Conservation (phyloP, 2,329 filamentous ascomycete genomes). For the Verticillium dahliae region DNA sequence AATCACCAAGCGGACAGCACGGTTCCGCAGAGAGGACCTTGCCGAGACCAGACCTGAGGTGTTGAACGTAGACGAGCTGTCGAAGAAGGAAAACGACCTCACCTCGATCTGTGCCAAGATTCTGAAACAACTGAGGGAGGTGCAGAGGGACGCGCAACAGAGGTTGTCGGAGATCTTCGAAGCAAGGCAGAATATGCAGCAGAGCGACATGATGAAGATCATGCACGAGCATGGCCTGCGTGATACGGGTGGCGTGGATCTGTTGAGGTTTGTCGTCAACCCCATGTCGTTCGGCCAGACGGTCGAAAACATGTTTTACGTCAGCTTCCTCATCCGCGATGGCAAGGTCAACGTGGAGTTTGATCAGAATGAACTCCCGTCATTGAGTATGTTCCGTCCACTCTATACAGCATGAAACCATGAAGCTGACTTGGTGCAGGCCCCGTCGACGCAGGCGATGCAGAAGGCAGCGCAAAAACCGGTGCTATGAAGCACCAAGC, state of each 20-base stretch:
- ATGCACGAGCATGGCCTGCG: conserved; percentile 62
- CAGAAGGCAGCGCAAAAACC: conserved; percentile 25
- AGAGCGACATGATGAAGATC: conserved; percentile 39
- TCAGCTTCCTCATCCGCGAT: conserved; percentile 89
- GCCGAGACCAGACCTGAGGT: conserved; percentile 73
- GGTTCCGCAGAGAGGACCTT: conserved; percentile 61
- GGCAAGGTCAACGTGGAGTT: conserved; percentile 68
- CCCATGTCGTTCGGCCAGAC: conserved; percentile 88
- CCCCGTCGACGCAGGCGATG: not conserved
- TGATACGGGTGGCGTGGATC: conserved; percentile 62
- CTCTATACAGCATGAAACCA: not conserved
- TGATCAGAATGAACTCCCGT: conserved; percentile 70
- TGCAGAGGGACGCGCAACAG: conserved; percentile 39
- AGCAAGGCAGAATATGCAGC: conserved; percentile 33
- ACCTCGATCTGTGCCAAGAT: conserved; percentile 76
- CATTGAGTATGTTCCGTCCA: conserved; percentile 57
- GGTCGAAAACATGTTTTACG: conserved; percentile 94
- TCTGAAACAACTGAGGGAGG: conserved; percentile 48
- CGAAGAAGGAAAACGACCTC: conserved; percentile 71
- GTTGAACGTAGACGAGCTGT: conserved; percentile 65
- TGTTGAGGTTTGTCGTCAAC: conserved; percentile 87
- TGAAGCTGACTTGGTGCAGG: not conserved
- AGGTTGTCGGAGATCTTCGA: conserved; percentile 35
- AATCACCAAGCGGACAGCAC: conserved; percentile 62
- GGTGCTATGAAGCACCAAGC: conserved; percentile 71